Base-by-base conservation (phyloP, 768 basidiomycete species). In the Fistulinella prunicolor region DNA sequence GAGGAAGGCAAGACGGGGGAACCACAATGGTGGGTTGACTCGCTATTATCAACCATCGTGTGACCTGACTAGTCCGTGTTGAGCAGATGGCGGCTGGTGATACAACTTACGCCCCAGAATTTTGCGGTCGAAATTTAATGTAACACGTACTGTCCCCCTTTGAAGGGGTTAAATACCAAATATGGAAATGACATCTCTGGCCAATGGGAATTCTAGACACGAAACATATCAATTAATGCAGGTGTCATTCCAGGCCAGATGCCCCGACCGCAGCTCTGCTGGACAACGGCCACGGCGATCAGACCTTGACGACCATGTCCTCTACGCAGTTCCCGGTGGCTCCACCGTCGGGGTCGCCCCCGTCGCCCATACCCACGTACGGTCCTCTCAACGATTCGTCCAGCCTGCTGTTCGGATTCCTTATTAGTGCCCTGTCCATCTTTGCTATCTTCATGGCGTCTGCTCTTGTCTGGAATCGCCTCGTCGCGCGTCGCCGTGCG, bases 381-480 rank as follows among this genome's bases (percentile, higher is more conserved):
- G n/a, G 1, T 2, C n/a, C 43, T 34, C 35, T 42, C 44, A 47
- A 13, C 22, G 36, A 54, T 21, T 53, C 67, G 0, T 67, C 64
- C 12, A 50, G 54, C 20, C 42, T 69, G 12, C 57, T 67, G 37
- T 67, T 67, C 13, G 67, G 63, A 16, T 69, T 67, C 46, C 63
- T 67, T 28, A 47, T 67, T 44, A 58, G 50, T n/a, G 55, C 64
- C n/a, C 49, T 67, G 35, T 61, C 66, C 0, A 35, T 67, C 20
- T 67, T 67, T 39, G 64, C 57, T 1, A 26, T 68, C 32, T 69
- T 67, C 47, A 64, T 69, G 61, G 41, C 47, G 10, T 49, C 47
- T 46, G 67, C 65, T 7, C 46, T 67, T 4, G 37, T 63, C 42
- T 67, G 66, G 66, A 67, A 62, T 35, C 66, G 67, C 36, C 67